These are phyloP conservation scores for Nephromyces sp. DNA, from an alignment of 169 alveolate genomes.

Conservation along the genomic window DNA sequence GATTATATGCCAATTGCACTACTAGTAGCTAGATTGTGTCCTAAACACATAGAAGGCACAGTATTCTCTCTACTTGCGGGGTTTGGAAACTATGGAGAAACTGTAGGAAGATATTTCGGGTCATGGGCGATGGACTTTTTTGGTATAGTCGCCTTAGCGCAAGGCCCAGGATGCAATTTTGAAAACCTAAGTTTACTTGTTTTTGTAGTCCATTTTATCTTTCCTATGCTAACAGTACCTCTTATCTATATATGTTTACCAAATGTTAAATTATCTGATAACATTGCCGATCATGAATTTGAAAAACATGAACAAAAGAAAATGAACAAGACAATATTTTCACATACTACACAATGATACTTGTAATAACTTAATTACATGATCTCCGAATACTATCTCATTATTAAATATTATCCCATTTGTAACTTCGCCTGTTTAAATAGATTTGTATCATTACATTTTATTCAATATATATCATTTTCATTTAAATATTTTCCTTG, in stretches of 20 bases:
- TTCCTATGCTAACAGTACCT: slow-evolving; percentile 21
- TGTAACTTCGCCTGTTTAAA: too few species aligned
- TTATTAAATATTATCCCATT: too few species aligned
- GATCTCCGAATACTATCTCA: too few species aligned
- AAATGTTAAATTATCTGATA: too few species aligned
- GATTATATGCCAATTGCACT: slow-evolving; percentile 21
- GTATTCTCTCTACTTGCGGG: slow-evolving; percentile 18
- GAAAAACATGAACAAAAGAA: too few species aligned
- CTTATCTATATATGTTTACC: slow-evolving; percentile 25
- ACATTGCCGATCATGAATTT: too few species aligned
- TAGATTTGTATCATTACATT: too few species aligned
- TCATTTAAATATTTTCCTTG: too few species aligned
- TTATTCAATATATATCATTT: too few species aligned
- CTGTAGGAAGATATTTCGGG: slow-evolving; percentile 9
- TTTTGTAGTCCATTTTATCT: slow-evolving; percentile 12
- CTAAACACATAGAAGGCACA: slow-evolving; percentile 3
- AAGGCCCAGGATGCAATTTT: slow-evolving; percentile 21
- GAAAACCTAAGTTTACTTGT: slow-evolving; percentile 2
- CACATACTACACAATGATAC: too few species aligned
- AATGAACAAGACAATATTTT: too few species aligned
- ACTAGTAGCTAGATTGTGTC: slow-evolving; percentile 12
- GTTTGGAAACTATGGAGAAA: slow-evolving; percentile 10
- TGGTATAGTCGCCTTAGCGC: not conserved
- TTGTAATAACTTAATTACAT: too few species aligned
- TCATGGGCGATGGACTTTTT: slow-evolving; percentile 6